Evolutionary conservation across 192 early-diverging fungal genomes (phyloP), one percentile per base, ranked within the genome.

Genomic region (Coemansia sp.): DNA sequence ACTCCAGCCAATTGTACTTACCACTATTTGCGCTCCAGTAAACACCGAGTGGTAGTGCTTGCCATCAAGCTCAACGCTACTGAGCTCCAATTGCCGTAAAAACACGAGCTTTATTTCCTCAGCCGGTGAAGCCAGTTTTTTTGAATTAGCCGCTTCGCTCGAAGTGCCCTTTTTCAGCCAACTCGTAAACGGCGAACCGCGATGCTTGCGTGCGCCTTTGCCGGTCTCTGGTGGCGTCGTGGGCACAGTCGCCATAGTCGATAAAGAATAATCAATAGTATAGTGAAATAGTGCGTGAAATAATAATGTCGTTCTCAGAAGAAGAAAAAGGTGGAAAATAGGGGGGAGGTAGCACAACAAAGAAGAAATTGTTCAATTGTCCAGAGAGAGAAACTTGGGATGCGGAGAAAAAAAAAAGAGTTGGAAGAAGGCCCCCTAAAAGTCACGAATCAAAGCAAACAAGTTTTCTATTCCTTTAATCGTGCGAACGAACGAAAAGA

Each of bases 21-120:
- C 80, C 26, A 83, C 80, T 61, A 77, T 77, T 31, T 83, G 80
- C 21, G 72, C 72, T 18, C 80, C 80, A 11, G 76, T 77, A 57
- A 83, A 83, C 20, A 83, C 80, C 38, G 76, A 77, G 41, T 83
- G 80, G 66, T 83, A 83, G 48, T 68, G 67, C 53, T 56, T 70
- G 36, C 76, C 76, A 26, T 83, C 65, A 11, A 83, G 63, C 41
- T 77, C 76, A 23, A 77, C 34, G 55, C 69, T 72, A 63, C 80
- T 72, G 21, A 83, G 75, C 65, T 74, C 72, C 1, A 83, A 57
- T 55, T 77, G 70, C 31, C 72, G 64, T 59, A 83, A 62, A 45
- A 83, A 83, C 34, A 77, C 74, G 48, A 71, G 56, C 63, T 83
- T 83, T 68, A 83, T 76, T 41, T 76, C 80, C 57, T 83, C 80